Percentiles rank a stretch among this genome's conserved stretches.
Conservation (phyloP, 352 stramenopile species). For the Phytophthora fragariaefolia region DNA sequence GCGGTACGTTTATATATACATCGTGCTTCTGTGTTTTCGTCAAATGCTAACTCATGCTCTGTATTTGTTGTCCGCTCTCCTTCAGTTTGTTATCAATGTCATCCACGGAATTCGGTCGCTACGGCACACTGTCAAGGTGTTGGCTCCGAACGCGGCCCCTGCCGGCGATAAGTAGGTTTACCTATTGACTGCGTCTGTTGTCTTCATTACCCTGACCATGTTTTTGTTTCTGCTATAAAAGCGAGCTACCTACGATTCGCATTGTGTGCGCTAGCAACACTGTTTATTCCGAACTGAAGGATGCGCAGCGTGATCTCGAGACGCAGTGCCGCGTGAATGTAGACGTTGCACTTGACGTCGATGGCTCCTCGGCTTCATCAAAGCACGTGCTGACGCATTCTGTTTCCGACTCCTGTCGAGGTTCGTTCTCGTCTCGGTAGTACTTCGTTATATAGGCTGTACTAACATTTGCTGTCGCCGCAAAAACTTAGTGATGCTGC, state of each 20-base stretch:
- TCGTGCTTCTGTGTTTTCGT: not conserved
- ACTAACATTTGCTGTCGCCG: not conserved
- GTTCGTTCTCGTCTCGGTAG: constrained; percentile 34
- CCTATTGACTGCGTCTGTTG: not conserved
- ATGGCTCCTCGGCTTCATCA: constrained; percentile 12
- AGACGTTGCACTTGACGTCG: constrained; percentile 20
- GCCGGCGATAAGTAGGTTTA: constrained; percentile 32
- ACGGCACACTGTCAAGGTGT: constrained; percentile 74
- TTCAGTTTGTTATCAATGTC: constrained; percentile 82
- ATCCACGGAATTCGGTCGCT: constrained; percentile 96
- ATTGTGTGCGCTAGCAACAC: constrained; percentile 45
- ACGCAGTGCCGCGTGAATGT: constrained; percentile 50
- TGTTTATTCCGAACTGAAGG: constrained; percentile 41
- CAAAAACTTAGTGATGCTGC: constrained; percentile 55
- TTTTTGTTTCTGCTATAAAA: constrained; percentile 2
- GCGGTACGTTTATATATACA: constrained; percentile 39
- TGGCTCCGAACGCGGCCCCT: constrained; percentile 56
- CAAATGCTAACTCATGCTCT: not conserved
- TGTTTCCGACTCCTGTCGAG: constrained; percentile 60
- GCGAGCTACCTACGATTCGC: constrained; percentile 31
- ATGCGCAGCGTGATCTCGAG: constrained; percentile 51
- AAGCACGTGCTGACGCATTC: constrained; percentile 55
- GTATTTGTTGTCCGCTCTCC: not conserved
- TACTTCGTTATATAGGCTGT: not conserved
- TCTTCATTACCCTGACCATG: constrained; percentile 4